phyloP scores from a whole-genome alignment of 306 rosid species.

The Erythrophleum fordii region DNA sequence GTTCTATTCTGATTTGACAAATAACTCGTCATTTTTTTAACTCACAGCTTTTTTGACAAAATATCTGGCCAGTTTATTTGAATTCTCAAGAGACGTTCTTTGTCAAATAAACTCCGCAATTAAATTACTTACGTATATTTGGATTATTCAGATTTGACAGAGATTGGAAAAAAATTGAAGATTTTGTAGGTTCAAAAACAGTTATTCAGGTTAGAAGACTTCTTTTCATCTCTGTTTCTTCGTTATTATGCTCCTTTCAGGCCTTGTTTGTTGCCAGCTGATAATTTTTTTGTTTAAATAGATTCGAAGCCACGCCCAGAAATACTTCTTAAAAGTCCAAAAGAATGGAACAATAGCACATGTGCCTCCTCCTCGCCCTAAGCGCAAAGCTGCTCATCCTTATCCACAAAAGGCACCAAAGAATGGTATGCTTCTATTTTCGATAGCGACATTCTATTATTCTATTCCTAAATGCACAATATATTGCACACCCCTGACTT shows the following conservation, averaged over 20 bases:
- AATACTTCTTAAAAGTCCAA: conserved; percentile 88
- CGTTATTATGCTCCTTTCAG: conserved; percentile 1
- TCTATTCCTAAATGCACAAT: conserved; percentile 28
- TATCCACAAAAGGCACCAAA: conserved; percentile 93
- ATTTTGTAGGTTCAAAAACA: conserved; percentile 90
- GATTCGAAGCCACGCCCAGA: conserved; percentile 97
- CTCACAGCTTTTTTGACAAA: neutral
- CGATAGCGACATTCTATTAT: conserved; percentile 13
- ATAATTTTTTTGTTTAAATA: conserved; percentile 24
- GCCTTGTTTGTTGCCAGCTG: conserved; percentile 6
- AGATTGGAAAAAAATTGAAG: conserved; percentile 98
- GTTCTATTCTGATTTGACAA: neutral
- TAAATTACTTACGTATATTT: neutral
- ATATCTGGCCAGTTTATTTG: neutral
- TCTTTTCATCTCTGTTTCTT: conserved; percentile 8
- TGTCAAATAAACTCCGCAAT: conserved; percentile 7
- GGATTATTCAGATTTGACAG: conserved; percentile 75
- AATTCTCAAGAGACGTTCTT: neutral
- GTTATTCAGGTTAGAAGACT: conserved; percentile 83
- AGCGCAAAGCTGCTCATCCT: conserved; percentile 95
- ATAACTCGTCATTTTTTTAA: neutral
- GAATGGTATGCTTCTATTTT: conserved; percentile 60
- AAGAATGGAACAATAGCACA: conserved; percentile 85
- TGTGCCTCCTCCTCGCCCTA: conserved; percentile 98
- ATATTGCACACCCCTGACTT: conserved; percentile 38